These are phyloP conservation scores for Euphorbia lathyris DNA, from an alignment of 345 rosid species.

Conservation along the genomic window DNA sequence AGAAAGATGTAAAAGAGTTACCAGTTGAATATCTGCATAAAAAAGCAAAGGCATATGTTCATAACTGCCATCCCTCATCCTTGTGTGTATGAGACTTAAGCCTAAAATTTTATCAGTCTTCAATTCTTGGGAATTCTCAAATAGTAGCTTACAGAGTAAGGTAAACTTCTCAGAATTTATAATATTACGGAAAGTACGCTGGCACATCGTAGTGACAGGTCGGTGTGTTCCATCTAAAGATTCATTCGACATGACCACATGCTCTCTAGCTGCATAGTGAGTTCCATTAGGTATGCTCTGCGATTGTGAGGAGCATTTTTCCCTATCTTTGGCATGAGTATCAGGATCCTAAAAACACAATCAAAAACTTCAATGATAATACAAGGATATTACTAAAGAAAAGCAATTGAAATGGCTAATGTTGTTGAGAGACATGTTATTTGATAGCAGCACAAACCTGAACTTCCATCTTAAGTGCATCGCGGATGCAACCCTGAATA, in stretches of 20 bases:
- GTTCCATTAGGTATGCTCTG: slow-evolving; percentile 36
- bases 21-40: slow-evolving; percentile 63
- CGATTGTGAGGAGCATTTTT: slow-evolving; percentile 21
- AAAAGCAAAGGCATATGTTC: slow-evolving; percentile 61
- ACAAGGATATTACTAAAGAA: slow-evolving; percentile 1
- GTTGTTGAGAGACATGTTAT: not conserved
- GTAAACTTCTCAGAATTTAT: slow-evolving; percentile 69
- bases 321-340: slow-evolving; percentile 28
- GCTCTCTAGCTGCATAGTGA: slow-evolving; percentile 28
- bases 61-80: slow-evolving; percentile 81
- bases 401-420: not conserved
- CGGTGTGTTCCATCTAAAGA: slow-evolving; percentile 30
- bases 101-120: slow-evolving; percentile 50
- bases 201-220: slow-evolving; percentile 55
- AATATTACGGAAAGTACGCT: slow-evolving; percentile 54
- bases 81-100: slow-evolving; percentile 51
- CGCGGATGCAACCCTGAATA: slow-evolving; percentile 42
- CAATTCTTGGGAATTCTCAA: slow-evolving; percentile 66
- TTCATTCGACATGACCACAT: slow-evolving; percentile 34
- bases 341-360: slow-evolving; percentile 45
- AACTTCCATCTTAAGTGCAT: slow-evolving; percentile 35
- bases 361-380: slow-evolving; percentile 6
- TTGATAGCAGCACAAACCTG: slow-evolving; percentile 36
- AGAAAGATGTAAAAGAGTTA: slow-evolving; percentile 25
- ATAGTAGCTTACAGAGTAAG: slow-evolving; percentile 61